phyloP scores from a whole-genome alignment of 257 asterid species.

The Primulina tabacum region DNA sequence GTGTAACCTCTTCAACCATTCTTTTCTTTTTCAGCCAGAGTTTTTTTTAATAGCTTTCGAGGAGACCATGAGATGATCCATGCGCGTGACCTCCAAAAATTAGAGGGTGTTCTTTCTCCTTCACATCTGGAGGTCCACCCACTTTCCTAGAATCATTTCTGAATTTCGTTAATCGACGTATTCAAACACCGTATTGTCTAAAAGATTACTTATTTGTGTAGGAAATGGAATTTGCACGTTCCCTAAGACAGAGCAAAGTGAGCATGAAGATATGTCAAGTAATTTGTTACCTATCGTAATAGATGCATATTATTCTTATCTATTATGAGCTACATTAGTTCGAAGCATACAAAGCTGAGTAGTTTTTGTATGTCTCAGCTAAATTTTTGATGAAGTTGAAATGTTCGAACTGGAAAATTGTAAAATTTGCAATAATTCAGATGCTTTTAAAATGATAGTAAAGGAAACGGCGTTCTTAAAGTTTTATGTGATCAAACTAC shows the following conservation, averaged over 20 bases:
- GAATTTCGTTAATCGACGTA: conserved; percentile 19
- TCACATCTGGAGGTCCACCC: conserved; percentile 79
- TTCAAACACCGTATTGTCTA: conserved; percentile 21
- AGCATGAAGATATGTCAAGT: conserved; percentile 91
- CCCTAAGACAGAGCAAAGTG: conserved; percentile 86
- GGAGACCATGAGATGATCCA: conserved; percentile 95
- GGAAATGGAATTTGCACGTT: conserved; percentile 99
- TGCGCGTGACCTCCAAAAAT: conserved; percentile 82
- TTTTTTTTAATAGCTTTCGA: conserved; percentile 82
- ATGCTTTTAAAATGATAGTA: too few relatives aligned
- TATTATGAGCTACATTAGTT: conserved; percentile 9
- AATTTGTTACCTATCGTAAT: conserved; percentile 18
- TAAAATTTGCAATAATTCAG: background rate
- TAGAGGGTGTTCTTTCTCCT: conserved; percentile 96
- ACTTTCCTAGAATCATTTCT: conserved; percentile 31
- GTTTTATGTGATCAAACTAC: background rate
- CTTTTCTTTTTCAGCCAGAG: conserved; percentile 59
- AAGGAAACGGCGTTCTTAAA: background rate
- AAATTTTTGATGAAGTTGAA: background rate
- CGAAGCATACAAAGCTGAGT: background rate
- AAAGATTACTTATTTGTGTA: conserved; percentile 28
- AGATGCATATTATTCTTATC: conserved; percentile 6
- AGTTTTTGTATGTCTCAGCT: background rate
- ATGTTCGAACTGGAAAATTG: background rate
- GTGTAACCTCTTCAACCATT: conserved; percentile 22